These are phyloP conservation scores for Aspergillus luchuensis DNA, from an alignment of 2,329 filamentous ascomycete species.

Conservation along the genomic window DNA sequence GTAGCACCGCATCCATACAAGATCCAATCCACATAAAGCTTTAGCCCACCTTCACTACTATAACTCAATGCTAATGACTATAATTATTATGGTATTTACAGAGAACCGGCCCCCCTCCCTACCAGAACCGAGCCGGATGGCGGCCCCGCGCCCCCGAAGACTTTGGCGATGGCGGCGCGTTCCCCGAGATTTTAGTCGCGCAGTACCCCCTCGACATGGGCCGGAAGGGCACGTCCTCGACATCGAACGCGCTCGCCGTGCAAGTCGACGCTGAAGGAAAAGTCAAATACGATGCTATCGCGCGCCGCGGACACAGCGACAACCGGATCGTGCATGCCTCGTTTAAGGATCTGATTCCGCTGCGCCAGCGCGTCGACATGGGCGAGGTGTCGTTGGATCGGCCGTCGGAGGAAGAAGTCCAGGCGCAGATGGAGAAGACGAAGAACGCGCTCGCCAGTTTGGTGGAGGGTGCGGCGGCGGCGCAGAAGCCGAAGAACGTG, in stretches of 20 bases:
- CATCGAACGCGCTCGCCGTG: slow-evolving; percentile 85
- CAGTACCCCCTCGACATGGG: slow-evolving; percentile 98
- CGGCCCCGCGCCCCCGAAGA: slow-evolving; percentile 85
- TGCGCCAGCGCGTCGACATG: slow-evolving; percentile 88
- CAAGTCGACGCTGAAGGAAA: slow-evolving; percentile 90
- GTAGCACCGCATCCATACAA: slow-evolving; percentile 21
- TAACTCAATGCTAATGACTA: slow-evolving; percentile 17
- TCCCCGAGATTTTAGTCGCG: slow-evolving; percentile 88
- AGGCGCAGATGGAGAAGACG: slow-evolving; percentile 81
- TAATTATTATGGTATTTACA: slow-evolving; percentile 36
- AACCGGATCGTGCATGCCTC: slow-evolving; percentile 86
- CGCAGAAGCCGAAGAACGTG: slow-evolving; percentile 95
- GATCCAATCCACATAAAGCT: no score
- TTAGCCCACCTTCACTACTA: neutral
- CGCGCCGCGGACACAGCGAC: slow-evolving; percentile 81
- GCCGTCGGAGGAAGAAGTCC: slow-evolving; percentile 81
- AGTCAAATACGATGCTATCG: slow-evolving; percentile 95
- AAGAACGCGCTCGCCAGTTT: slow-evolving; percentile 80
- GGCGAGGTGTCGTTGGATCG: slow-evolving; percentile 86
- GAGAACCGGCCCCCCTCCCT: slow-evolving; percentile 81
- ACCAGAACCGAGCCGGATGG: slow-evolving; percentile 87
- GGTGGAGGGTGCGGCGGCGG: slow-evolving; percentile 80
- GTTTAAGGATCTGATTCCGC: slow-evolving; percentile 94
- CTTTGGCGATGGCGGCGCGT: slow-evolving; percentile 94
- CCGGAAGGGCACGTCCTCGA: slow-evolving; percentile 66